Base-by-base conservation (phyloP, 495 filamentous ascomycete genomes). In the Bryoglossum gracile region DNA sequence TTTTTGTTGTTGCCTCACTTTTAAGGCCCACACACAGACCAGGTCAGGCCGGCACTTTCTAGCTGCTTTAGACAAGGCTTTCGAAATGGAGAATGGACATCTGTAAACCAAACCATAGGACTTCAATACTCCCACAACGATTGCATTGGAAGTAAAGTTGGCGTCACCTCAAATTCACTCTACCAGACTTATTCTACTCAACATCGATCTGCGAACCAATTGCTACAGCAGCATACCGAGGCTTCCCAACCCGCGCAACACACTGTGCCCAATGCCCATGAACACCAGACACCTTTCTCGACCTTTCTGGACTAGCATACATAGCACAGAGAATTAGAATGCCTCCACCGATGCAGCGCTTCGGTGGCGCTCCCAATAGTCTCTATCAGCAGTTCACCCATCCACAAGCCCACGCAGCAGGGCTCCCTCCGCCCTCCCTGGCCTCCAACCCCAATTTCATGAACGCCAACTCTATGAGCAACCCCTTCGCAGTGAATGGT, bases 381-480 rank as follows among this genome's bases (percentile, higher is more conserved):
- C 46, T 62, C 11, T 48, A 51, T 35, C 71, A 75, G 51, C 65
- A 68, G 38, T 75, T 75, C 33, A 58, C 68, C 17, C 73, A 77
- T 53, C 67, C 75, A 32, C 75, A 73, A 55, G 71, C 75, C 38
- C 69, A 68, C 58, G 70, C 71, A 50, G 62, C 74, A 39, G 70
- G 76, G 51, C 70, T 84, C 16, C 80, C 80, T 34, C 76, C 77
- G 47, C 78, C 78, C 47, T 76, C 74, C 22, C 70, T 81, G 24
- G 73, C 70, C 43, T 66, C 68, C 48, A 78, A 83, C 52, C 78
- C 78, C 39, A 68, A 68, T 35, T 84, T 83, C 62, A 73, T 71
- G 33, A 83, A 82, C 59, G 73, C 78, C 30, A 83, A 79, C 57
- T 76, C 75, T 40, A 84, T 76, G 62, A 75, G 77, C 54, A 86